A percentile compares a stretch with the other conserved stretches of the same genome.
Evolutionary conservation across 2,329 filamentous ascomycete genomes (phyloP).

Genomic region (Alternaria dauci): DNA sequence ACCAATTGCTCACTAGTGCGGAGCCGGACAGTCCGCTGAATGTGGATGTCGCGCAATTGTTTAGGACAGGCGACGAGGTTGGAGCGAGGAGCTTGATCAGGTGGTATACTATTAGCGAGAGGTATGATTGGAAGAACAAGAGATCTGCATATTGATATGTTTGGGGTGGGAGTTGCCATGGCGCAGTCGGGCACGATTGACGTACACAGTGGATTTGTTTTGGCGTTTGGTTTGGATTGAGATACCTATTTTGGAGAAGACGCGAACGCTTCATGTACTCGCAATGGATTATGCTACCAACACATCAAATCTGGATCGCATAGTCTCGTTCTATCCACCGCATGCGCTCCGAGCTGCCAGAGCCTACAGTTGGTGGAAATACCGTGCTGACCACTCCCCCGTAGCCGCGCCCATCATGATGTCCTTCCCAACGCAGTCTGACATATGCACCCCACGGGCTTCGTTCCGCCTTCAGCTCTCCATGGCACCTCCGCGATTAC

Average conservation of each 20-base stretch:
- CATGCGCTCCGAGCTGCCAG: conserved; percentile 44
- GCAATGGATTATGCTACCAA: neutral
- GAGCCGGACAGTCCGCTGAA: conserved; percentile 80
- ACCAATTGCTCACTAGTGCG: conserved; percentile 72
- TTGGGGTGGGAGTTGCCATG: neutral
- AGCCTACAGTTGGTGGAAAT: conserved; percentile 43
- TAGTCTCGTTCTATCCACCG: conserved; percentile 46
- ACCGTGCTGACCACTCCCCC: conserved; percentile 54
- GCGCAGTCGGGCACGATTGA: neutral
- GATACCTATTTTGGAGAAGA: conserved; percentile 9
- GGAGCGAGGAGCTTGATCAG: conserved; percentile 75
- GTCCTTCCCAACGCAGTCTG: conserved; percentile 57
- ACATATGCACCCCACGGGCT: neutral
- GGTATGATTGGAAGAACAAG: conserved; percentile 42
- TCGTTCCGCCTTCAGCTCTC: conserved; percentile 1
- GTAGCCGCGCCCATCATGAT: conserved; percentile 66
- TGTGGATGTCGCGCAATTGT: conserved; percentile 76
- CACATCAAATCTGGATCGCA: conserved; percentile 49
- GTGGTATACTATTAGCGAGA: conserved; percentile 70
- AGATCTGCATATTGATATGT: neutral
- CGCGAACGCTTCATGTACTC: neutral
- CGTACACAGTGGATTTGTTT: neutral
- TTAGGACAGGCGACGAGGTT: conserved; percentile 72
- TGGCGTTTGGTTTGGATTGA: conserved; percentile 8
- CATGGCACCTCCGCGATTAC: neutral